phyloP scores from a whole-genome alignment of 2,329 filamentous ascomycete species.

The Mycosphaerella sp. region DNA sequence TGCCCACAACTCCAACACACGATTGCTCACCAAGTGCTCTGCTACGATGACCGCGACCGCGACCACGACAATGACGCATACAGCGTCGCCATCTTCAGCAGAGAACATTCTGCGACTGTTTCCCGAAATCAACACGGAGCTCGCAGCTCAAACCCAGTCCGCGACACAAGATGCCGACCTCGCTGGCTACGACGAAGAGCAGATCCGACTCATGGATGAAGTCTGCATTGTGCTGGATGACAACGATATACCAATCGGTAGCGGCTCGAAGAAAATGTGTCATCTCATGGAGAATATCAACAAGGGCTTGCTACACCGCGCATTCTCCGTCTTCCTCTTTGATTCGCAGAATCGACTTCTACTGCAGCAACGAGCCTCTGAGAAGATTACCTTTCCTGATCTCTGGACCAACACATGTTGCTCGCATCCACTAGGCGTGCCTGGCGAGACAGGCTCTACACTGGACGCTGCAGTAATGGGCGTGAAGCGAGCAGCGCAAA shows the following conservation, averaged over 20 bases:
- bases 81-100: conserved; percentile 52
- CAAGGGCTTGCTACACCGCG: conserved; percentile 89
- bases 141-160: conserved; percentile 48
- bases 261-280: conserved; percentile 96
- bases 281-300: conserved; percentile 99
- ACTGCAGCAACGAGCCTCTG: conserved; percentile 86
- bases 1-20: not conserved
- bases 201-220: conserved; percentile 97
- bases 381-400: conserved; percentile 99
- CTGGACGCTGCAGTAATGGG: conserved; percentile 74
- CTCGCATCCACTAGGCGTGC: conserved; percentile 88
- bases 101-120: conserved; percentile 83
- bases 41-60: conserved; percentile 30
- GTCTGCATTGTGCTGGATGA: conserved; percentile 96
- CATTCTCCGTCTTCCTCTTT: conserved; percentile 97
- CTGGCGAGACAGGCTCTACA: conserved; percentile 80
- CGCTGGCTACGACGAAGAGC: conserved; percentile 91
- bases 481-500: conserved; percentile 83
- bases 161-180: conserved; percentile 59
- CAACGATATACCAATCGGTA: conserved; percentile 87
- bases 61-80: conserved; percentile 28
- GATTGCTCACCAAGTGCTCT: not conserved
- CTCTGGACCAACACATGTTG: conserved; percentile 99
- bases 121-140: conserved; percentile 65
- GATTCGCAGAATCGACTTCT: conserved; percentile 87